Base-by-base conservation (phyloP, 306 rosid species). In the Astragalus glycyphyllos region DNA sequence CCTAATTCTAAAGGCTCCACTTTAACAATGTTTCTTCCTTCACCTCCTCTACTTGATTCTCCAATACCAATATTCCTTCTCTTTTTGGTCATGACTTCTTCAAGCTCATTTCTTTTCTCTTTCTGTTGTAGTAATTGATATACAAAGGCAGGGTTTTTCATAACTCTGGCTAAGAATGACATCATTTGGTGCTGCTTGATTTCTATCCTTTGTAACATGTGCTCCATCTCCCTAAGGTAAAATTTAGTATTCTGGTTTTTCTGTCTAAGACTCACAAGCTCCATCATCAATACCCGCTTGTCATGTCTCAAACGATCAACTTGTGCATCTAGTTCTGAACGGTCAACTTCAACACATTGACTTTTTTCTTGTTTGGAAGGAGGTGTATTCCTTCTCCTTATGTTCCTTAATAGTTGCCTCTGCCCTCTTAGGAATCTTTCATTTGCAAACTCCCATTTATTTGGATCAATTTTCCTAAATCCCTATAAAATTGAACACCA, bases 371-470 rank as follows among this genome's bases (percentile, higher is more conserved):
- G 86, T 56, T 87, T 88, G 12, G 85, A 51, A 69, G 83, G 79
- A 69, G 83, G 79, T 58, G 84, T 65, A 44, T 77, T 88, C 69
- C 81, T 84, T 76, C 98, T 88, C 83, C 69, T 84, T 44, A 93
- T 87, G 84, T 51, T 85, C 69, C 72, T 88, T 7, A 93, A 79
- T 11, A 90, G 82, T 46, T 90, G 86, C 84, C 65, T 85, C 29
- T 90, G 89, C 45, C 87, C 90, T 44, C 92, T 81, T 2, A 84
- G 34, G 73, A 93, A 93, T 37, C 92, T 92, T 72, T 85, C 98
- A 61, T 83, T 88, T 6, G 97, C 92, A 73, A 93, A 90, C 70
- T 90, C 94, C 98, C 98, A 93, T 65, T 69, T 86, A 66, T 88
- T 89, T 62, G 90, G 80, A 73, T 93, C 93, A 45, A 87, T 79